Conservation (phyloP, 2,329 filamentous ascomycete genomes). For the Penicillium digitatum region DNA sequence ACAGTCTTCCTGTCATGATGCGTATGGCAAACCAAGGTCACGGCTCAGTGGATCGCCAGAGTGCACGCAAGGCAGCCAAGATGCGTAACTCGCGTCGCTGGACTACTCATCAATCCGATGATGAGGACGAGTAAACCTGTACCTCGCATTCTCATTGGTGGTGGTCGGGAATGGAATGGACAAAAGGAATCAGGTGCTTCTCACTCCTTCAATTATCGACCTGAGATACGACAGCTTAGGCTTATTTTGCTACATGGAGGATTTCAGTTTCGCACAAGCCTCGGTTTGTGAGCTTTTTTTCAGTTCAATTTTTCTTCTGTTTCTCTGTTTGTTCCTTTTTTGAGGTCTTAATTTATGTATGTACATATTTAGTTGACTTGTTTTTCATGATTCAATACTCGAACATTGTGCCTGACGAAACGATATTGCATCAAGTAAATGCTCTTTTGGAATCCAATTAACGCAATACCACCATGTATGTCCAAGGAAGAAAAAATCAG, state of each 20-base stretch:
- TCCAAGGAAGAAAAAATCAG: neutral
- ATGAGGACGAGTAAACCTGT: conserved; percentile 16
- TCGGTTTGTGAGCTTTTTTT: neutral
- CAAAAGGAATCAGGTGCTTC: neutral
- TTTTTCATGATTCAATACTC: neutral
- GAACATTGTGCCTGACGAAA: neutral
- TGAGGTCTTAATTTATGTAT: neutral
- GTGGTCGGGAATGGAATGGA: neutral
- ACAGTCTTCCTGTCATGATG: conserved; percentile 52
- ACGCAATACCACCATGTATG: no score
- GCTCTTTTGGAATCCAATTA: no score
- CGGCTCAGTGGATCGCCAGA: conserved; percentile 23
- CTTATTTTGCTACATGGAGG: neutral
- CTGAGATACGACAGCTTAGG: neutral
- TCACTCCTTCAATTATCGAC: neutral
- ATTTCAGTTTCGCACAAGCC: neutral
- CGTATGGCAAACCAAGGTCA: conserved; percentile 19
- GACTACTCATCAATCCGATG: conserved; percentile 30
- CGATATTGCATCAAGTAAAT: neutral
- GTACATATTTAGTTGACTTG: neutral
- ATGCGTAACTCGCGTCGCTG: conserved; percentile 29
- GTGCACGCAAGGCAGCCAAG: conserved; percentile 28
- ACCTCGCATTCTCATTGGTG: neutral
- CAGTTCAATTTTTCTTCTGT: neutral
- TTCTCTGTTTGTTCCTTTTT: no score